Evolutionary conservation across 306 rosid species (phyloP).

Genomic region (Malus fusca): DNA sequence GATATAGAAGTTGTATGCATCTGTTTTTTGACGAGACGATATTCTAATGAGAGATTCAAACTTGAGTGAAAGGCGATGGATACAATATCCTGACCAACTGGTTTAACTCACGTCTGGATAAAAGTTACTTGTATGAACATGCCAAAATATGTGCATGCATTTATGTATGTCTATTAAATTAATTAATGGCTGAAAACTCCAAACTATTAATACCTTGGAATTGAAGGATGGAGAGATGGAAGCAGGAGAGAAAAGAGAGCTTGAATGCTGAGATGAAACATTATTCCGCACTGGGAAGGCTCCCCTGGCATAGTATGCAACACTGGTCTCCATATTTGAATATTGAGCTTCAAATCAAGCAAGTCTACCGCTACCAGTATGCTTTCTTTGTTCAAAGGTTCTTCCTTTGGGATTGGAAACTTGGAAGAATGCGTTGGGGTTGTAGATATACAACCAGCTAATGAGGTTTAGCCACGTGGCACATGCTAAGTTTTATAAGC

Average conservation of each 20-base stretch:
- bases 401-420: background rate
- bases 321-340: conserved; percentile 19
- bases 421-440: conserved; percentile 5
- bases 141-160: background rate
- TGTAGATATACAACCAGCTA: conserved; percentile 12
- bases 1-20: background rate
- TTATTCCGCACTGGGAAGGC: conserved; percentile 11
- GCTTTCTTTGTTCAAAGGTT: background rate
- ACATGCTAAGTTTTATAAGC: background rate
- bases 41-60: background rate
- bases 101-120: background rate
- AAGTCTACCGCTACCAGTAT: background rate
- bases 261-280: conserved; percentile 26
- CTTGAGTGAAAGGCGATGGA: background rate
- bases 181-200: background rate
- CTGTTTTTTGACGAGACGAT: background rate
- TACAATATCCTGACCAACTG: background rate
- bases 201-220: conserved; percentile 14
- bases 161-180: background rate
- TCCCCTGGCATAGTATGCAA: conserved; percentile 23
- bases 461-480: conserved; percentile 15
- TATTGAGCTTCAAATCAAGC: background rate
- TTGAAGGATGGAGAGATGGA: conserved; percentile 31
- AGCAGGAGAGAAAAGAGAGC: conserved; percentile 17
- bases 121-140: background rate